Base-by-base conservation (phyloP, 306 rosid genomes). In the Urtica urens region DNA sequence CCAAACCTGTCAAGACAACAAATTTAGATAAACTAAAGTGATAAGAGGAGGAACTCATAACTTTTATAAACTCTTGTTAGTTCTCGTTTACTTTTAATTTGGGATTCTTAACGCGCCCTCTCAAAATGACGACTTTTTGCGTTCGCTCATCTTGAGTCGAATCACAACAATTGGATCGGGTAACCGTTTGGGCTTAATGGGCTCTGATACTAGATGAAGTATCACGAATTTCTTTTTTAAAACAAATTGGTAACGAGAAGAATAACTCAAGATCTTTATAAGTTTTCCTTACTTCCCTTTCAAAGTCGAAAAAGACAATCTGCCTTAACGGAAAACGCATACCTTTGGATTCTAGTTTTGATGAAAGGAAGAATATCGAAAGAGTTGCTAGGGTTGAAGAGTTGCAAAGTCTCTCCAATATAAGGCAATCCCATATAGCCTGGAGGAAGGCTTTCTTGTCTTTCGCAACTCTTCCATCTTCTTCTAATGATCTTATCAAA, bases 381-480 rank as follows among this genome's bases (percentile, higher is more conserved):
- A 12, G 73, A 55, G 46, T 58, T 31, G 46, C 76, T 62, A 3
- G 71, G 57, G 11, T 28, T n/a, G 6, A 70, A 12, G 19, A 74
- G 34, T 42, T 24, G 22, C 27, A 69, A 39, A 23, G 70, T 55
- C 41, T 69, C 73, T 16, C 76, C 76, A 12, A 69, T 49, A 19
- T 60, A 37, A 21, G 80, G 73, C n/a, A 57, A 46, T 1, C 76
- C 73, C 80, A 61, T 69, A 0, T 76, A 61, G 19, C 73, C 73
- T 2, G 80, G 73, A 35, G 80, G 77, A 17, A 22, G 40, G 69
- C 25, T 64, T 24, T 46, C 25, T 43, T 65, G 15, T 3, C 2
- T 7, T 35, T 1, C 4, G 40, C 4, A 35, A 13, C 37, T 31
- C 10, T 13, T 31, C n/a, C 4, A 35, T 10, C 3, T 10, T 35